These are phyloP conservation scores for Exophiala aquamarina DNA, from an alignment of 2,329 filamentous ascomycete genomes.

Conservation along the genomic window DNA sequence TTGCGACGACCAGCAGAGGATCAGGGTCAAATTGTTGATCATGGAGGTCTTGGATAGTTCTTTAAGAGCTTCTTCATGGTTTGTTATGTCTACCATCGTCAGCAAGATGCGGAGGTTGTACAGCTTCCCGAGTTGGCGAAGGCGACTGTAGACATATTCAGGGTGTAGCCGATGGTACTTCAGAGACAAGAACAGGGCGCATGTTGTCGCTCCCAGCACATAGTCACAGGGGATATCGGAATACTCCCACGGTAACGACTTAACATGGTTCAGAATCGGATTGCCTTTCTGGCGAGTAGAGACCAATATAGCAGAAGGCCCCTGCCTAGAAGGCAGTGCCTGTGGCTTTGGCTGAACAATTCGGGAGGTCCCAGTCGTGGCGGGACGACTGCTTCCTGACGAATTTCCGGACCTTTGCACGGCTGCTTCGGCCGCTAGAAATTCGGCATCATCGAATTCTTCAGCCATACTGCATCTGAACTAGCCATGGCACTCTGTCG, in stretches of 20 bases:
- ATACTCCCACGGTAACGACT: slow-evolving; percentile 89
- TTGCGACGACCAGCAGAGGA: slow-evolving; percentile 90
- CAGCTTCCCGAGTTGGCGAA: slow-evolving; percentile 77
- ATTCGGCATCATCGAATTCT: slow-evolving; percentile 49
- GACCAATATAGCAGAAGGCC: slow-evolving; percentile 79
- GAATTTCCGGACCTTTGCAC: slow-evolving; percentile 42
- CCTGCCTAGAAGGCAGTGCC: slow-evolving; percentile 65
- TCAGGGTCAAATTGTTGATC: slow-evolving; percentile 87
- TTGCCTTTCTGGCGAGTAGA: slow-evolving; percentile 94
- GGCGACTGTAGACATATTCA: slow-evolving; percentile 95
- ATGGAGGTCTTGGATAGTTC: slow-evolving; percentile 91
- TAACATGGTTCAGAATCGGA: slow-evolving; percentile 80
- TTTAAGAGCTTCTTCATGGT: slow-evolving; percentile 85
- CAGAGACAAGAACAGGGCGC: slow-evolving; percentile 86
- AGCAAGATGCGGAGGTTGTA: slow-evolving; percentile 85
- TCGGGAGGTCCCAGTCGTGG: slow-evolving; percentile 43
- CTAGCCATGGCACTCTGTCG: too few species aligned
- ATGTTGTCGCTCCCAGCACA: slow-evolving; percentile 81
- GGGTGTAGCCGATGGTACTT: slow-evolving; percentile 98
- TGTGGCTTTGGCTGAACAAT: slow-evolving; percentile 88
- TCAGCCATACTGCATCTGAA: slow-evolving; percentile 50
- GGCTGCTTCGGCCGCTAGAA: slow-evolving; percentile 35
- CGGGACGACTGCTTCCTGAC: slow-evolving; percentile 30
- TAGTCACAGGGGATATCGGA: slow-evolving; percentile 96
- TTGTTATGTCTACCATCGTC: slow-evolving; percentile 90